Conservation (phyloP, 345 rosid species). For the Hibiscus mutabilis region DNA sequence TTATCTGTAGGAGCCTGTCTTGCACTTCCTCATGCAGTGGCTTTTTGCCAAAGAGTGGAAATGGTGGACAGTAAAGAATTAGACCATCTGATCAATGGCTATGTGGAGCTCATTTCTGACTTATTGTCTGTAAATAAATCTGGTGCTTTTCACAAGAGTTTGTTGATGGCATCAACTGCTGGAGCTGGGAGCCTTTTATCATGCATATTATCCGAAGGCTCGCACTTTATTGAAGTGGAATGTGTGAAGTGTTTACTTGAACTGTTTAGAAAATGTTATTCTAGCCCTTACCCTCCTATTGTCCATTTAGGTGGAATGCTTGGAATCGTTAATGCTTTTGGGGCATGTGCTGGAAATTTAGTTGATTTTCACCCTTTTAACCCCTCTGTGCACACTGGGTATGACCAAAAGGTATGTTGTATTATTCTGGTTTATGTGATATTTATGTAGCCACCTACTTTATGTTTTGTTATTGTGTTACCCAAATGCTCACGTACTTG, state of each 20-base stretch:
- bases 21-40: slow-evolving; percentile 59
- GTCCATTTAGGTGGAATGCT: slow-evolving; percentile 81
- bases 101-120: slow-evolving; percentile 58
- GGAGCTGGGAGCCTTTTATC: slow-evolving; percentile 80
- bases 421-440: slow-evolving; percentile 1
- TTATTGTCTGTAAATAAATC: slow-evolving; percentile 51
- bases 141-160: slow-evolving; percentile 53
- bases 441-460: background rate
- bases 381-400: slow-evolving; percentile 24
- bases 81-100: slow-evolving; percentile 46
- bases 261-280: slow-evolving; percentile 66
- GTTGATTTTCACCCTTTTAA: slow-evolving; percentile 36
- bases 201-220: slow-evolving; percentile 62
- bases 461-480: slow-evolving; percentile 8
- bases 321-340: slow-evolving; percentile 76
- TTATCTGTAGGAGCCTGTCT: slow-evolving; percentile 79
- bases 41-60: slow-evolving; percentile 80
- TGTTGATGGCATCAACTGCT: slow-evolving; percentile 71
- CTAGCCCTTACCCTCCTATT: slow-evolving; percentile 48
- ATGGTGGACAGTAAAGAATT: slow-evolving; percentile 55
- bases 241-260: slow-evolving; percentile 47
- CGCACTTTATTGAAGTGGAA: slow-evolving; percentile 52
- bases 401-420: slow-evolving; percentile 43
- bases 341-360: slow-evolving; percentile 76
- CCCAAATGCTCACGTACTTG: slow-evolving; percentile 19